These are phyloP conservation scores for Leptosphaerulina australis DNA, from an alignment of 2,329 filamentous ascomycete genomes.

Conservation along the genomic window DNA sequence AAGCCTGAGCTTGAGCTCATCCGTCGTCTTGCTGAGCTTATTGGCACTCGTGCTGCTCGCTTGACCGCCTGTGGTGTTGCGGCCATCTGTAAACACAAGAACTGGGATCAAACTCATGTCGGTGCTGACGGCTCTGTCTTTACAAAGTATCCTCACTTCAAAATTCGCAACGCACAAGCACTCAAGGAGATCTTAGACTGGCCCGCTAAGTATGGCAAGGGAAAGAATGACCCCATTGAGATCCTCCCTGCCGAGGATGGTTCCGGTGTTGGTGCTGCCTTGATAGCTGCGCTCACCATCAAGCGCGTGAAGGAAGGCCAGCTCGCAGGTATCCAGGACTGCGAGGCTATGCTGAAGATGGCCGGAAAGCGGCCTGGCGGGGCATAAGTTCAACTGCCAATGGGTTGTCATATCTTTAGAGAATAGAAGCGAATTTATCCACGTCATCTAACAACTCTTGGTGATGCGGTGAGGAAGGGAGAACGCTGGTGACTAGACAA, in stretches of 20 bases:
- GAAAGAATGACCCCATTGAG: conserved; percentile 72
- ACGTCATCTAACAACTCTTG: background rate
- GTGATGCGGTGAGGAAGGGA: conserved; percentile 1
- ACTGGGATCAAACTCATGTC: conserved; percentile 84
- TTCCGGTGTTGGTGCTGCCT: conserved; percentile 91
- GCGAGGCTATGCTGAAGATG: conserved; percentile 51
- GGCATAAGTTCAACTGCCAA: background rate
- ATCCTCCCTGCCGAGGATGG: conserved; percentile 92
- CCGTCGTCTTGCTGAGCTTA: conserved; percentile 87
- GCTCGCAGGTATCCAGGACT: conserved; percentile 62
- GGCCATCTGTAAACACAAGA: conserved; percentile 96
- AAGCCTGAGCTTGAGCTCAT: conserved; percentile 85
- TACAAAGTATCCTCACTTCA: conserved; percentile 99
- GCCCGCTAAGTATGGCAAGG: conserved; percentile 76
- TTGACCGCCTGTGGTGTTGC: conserved; percentile 94
- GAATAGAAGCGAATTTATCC: conserved; percentile 9
- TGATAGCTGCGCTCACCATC: conserved; percentile 79
- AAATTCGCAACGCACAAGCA: conserved; percentile 84
- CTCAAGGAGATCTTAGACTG: conserved; percentile 96
- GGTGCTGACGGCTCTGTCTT: conserved; percentile 97
- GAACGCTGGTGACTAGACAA: background rate
- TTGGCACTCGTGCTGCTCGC: conserved; percentile 91
- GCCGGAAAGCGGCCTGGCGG: conserved; percentile 21
- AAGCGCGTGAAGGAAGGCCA: conserved; percentile 67
- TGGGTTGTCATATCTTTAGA: background rate